Percentiles rank a stretch among this genome's conserved stretches.
phyloP scores from a whole-genome alignment of 2,329 filamentous ascomycete species.

The Fusarium oligoseptatum region DNA sequence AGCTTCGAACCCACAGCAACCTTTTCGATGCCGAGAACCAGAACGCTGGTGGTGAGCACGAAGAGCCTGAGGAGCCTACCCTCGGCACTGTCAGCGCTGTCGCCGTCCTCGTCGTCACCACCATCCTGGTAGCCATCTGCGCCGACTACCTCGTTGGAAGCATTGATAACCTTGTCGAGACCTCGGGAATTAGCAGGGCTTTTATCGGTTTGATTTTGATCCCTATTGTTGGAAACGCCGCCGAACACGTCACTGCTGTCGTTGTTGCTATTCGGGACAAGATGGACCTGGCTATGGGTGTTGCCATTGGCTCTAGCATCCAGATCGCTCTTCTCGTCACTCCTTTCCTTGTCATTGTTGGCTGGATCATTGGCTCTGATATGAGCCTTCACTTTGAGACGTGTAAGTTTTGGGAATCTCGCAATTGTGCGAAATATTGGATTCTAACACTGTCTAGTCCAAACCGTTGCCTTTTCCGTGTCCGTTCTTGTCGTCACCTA shows the following conservation, averaged over 20 bases:
- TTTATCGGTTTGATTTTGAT: slow-evolving; percentile 86
- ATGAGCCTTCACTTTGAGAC: slow-evolving; percentile 87
- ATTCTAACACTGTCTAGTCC: slow-evolving; percentile 60
- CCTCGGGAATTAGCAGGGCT: slow-evolving; percentile 79
- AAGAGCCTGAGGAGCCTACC: slow-evolving; percentile 60
- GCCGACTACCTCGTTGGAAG: slow-evolving; percentile 83
- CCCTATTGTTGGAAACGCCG: slow-evolving; percentile 84
- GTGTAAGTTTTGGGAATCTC: slow-evolving; percentile 48
- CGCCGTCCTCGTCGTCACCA: slow-evolving; percentile 77
- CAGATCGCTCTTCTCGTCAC: slow-evolving; percentile 88
- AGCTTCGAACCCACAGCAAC: slow-evolving; percentile 79
- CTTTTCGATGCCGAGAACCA: slow-evolving; percentile 73
- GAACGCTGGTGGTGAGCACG: slow-evolving; percentile 60
- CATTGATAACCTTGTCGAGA: slow-evolving; percentile 79
- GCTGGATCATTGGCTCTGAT: slow-evolving; percentile 79
- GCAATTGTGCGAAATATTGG: background rate
- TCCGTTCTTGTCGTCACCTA: slow-evolving; percentile 82
- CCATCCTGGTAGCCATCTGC: slow-evolving; percentile 77
- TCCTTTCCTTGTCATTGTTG: slow-evolving; percentile 82
- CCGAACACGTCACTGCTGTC: slow-evolving; percentile 85
- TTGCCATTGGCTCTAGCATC: slow-evolving; percentile 85
- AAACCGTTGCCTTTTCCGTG: slow-evolving; percentile 82
- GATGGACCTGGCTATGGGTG: slow-evolving; percentile 80
- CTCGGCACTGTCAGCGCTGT: slow-evolving; percentile 75
- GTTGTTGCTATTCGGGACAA: slow-evolving; percentile 84